phyloP scores from a whole-genome alignment of 2,329 filamentous ascomycete species.

The Shiraia bambusicola region DNA sequence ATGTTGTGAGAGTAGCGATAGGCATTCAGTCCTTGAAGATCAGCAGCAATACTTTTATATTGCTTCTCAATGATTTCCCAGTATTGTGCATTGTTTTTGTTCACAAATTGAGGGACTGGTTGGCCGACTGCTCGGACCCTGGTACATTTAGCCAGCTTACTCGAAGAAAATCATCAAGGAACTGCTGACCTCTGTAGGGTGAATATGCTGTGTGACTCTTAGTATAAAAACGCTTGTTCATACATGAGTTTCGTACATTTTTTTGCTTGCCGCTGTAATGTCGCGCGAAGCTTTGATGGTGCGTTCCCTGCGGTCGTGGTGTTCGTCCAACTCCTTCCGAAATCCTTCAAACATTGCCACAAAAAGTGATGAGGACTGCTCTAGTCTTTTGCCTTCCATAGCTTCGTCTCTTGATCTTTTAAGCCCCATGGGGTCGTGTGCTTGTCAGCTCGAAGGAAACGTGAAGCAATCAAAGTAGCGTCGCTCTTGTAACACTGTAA shows the following conservation, averaged over 20 bases:
- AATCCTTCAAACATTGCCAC: constrained; percentile 80
- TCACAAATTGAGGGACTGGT: constrained; percentile 67
- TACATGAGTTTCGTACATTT: constrained; percentile 66
- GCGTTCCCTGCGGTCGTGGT: constrained; percentile 87
- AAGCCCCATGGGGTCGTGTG: constrained; percentile 19
- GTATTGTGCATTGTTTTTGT: constrained; percentile 69
- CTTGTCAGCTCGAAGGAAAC: constrained; percentile 12
- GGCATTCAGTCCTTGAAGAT: constrained; percentile 76
- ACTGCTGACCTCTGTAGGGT: constrained; percentile 69
- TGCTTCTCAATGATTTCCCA: constrained; percentile 70
- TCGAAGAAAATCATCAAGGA: not conserved
- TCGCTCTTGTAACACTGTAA: constrained; percentile 23
- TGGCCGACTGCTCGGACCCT: constrained; percentile 64
- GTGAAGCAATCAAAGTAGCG: constrained; percentile 24
- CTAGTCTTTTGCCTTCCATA: constrained; percentile 37
- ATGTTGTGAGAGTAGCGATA: constrained; percentile 80
- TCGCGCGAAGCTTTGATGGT: constrained; percentile 90
- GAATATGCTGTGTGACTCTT: constrained; percentile 64
- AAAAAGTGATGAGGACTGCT: constrained; percentile 46
- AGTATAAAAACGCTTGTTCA: constrained; percentile 5
- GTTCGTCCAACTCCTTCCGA: constrained; percentile 84
- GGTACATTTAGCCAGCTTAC: constrained; percentile 3
- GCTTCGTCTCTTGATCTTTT: constrained; percentile 41
- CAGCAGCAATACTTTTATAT: constrained; percentile 67
- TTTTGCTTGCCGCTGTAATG: constrained; percentile 92